A percentile compares a stretch with the other conserved stretches of the same genome.
Evolutionary conservation across 208 protist genomes (phyloP).

Genomic region (Wallacemonas sp.): DNA sequence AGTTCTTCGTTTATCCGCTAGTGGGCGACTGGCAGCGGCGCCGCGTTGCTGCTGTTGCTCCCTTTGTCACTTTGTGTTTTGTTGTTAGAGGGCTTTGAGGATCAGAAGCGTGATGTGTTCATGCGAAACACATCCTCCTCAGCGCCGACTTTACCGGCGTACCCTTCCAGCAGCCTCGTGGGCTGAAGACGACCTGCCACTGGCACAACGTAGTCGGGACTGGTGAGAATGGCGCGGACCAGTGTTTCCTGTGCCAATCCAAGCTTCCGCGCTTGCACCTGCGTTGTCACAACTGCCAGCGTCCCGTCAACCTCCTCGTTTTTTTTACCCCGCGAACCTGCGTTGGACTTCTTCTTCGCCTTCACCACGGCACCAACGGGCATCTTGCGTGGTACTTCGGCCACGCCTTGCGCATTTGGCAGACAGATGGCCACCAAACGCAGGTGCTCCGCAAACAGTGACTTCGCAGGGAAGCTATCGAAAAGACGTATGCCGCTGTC

Average conservation of each 20-base stretch:
- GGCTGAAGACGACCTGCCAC: not conserved
- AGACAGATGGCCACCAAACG: constrained; percentile 4
- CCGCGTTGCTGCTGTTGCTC: constrained; percentile 5
- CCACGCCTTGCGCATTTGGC: constrained; percentile 4
- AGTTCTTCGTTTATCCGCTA: too few species aligned
- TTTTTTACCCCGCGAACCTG: not conserved
- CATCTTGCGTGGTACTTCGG: not conserved
- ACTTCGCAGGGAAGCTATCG: constrained; percentile 7
- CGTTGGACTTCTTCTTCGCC: not conserved
- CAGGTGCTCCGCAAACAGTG: constrained; percentile 10
- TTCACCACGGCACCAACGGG: not conserved
- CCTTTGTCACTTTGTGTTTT: not conserved
- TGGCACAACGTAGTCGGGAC: not conserved
- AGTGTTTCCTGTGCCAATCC: not conserved
- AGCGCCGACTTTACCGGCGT: not conserved
- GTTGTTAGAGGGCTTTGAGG: too few species aligned
- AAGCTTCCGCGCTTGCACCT: not conserved
- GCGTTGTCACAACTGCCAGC: not conserved
- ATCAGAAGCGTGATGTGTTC: not conserved
- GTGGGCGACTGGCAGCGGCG: too few species aligned
- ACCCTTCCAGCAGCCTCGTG: not conserved
- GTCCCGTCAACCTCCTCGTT: not conserved
- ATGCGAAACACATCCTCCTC: not conserved
- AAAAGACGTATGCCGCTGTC: constrained; percentile 14
- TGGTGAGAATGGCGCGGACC: not conserved